Evolutionary conservation across 805 yeast genomes (phyloP).

Genomic region (Metschnikowia gelsemii): DNA sequence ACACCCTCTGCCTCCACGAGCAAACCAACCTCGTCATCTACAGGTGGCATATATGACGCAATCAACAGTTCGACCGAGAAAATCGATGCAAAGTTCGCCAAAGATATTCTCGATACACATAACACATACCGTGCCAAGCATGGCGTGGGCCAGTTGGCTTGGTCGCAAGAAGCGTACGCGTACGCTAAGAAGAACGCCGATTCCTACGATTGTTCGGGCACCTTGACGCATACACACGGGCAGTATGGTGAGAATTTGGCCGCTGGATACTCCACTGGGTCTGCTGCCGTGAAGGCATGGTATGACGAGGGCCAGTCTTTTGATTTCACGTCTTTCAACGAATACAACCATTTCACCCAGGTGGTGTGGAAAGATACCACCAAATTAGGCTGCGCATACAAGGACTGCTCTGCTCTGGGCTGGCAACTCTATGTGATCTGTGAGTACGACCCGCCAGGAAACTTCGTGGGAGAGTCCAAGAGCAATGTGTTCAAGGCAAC

Average conservation of each 20-base stretch:
- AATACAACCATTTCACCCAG: constrained; percentile 34
- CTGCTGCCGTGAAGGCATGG: constrained; percentile 40
- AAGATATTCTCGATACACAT: constrained; percentile 33
- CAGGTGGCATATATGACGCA: constrained; percentile 21
- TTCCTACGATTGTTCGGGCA: constrained; percentile 38
- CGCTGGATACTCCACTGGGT: constrained; percentile 33
- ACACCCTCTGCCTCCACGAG: constrained; percentile 4
- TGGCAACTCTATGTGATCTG: constrained; percentile 34
- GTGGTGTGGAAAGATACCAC: constrained; percentile 33
- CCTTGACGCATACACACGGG: constrained; percentile 39
- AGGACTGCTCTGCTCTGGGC: constrained; percentile 29
- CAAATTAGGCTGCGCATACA: constrained; percentile 33
- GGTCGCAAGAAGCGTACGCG: constrained; percentile 33
- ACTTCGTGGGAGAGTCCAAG: constrained; percentile 30
- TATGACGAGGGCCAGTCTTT: constrained; percentile 37
- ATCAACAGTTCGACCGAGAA: constrained; percentile 23
- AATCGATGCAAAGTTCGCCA: constrained; percentile 30
- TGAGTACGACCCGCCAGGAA: constrained; percentile 32
- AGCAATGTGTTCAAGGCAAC: constrained; percentile 29
- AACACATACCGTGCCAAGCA: constrained; percentile 33
- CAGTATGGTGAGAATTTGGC: constrained; percentile 43
- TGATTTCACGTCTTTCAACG: constrained; percentile 26
- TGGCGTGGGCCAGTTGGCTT: constrained; percentile 29
- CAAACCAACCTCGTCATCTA: constrained; percentile 4
- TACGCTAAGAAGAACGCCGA: constrained; percentile 37